Conservation (phyloP, 2,329 filamentous ascomycete species). For the Aureobasidium mangrovei region DNA sequence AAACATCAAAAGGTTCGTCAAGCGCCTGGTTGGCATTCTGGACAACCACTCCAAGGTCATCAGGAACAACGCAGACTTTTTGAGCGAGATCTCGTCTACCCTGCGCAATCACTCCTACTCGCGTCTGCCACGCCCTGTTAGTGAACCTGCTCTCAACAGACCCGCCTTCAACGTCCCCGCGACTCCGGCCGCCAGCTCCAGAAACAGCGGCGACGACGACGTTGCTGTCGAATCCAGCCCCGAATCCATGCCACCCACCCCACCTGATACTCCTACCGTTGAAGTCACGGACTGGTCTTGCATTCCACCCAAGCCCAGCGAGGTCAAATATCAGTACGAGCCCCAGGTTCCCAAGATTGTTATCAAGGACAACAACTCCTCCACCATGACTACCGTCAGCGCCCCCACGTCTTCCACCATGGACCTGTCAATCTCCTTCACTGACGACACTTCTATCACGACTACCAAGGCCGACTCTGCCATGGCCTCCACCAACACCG, state of each 20-base stretch:
- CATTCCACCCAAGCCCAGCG: constrained; percentile 2
- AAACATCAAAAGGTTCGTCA: neutral
- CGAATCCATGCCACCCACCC: constrained; percentile 5
- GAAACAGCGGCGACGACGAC: neutral
- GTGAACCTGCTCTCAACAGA: constrained; percentile 1
- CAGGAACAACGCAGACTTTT: constrained; percentile 2
- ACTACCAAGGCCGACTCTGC: neutral
- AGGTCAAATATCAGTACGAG: neutral
- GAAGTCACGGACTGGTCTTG: constrained; percentile 3
- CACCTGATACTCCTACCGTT: constrained; percentile 5
- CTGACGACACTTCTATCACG: neutral
- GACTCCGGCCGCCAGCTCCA: neutral
- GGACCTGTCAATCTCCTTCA: constrained; percentile 1
- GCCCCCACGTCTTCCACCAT: neutral
- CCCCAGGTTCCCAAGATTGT: constrained; percentile 1
- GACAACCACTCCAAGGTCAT: constrained; percentile 9
- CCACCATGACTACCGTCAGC: neutral
- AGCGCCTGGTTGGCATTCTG: constrained; percentile 2
- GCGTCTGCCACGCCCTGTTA: neutral
- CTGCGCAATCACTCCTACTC: constrained; percentile 5
- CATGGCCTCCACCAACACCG: neutral
- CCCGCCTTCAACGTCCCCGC: neutral
- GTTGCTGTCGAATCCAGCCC: constrained; percentile 1
- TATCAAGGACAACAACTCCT: constrained; percentile 5
- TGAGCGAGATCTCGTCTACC: neutral